These are phyloP conservation scores for Fusarium sterilihyphosum DNA, from an alignment of 2,329 filamentous ascomycete species.

Conservation along the genomic window DNA sequence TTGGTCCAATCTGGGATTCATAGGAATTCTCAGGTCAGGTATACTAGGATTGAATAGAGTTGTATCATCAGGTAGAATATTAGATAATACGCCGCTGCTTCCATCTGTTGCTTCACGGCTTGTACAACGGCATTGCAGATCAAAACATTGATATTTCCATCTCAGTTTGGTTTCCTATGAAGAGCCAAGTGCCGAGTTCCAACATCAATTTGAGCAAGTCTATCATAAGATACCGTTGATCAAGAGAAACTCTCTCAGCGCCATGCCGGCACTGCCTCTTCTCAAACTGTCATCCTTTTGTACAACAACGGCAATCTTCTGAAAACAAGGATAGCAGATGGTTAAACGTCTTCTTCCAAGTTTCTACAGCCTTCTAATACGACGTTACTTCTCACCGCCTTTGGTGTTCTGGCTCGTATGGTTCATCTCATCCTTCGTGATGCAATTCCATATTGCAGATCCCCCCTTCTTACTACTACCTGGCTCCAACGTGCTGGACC, in stretches of 20 bases:
- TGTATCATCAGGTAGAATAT: background rate
- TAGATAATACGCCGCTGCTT: background rate
- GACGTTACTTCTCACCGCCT: background rate
- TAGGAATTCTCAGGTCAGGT: background rate
- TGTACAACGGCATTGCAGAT: background rate
- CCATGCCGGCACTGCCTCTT: background rate
- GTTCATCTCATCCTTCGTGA: background rate
- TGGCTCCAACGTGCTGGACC: background rate
- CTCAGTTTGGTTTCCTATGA: no score
- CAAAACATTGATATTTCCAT: background rate
- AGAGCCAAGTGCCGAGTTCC: background rate
- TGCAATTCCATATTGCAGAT: background rate
- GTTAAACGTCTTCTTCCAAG: background rate
- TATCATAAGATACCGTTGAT: background rate
- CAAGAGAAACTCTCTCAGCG: background rate
- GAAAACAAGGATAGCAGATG: background rate
- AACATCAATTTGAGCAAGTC: background rate
- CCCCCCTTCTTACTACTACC: background rate
- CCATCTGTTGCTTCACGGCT: background rate
- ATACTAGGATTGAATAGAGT: background rate
- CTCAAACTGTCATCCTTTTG: background rate
- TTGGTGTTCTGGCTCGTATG: background rate
- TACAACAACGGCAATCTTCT: background rate
- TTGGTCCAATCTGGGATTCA: slow-evolving; percentile 74
- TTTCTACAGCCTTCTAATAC: background rate